These are phyloP conservation scores for Iris pallida DNA, from an alignment of 116 monocot species.

Conservation along the genomic window DNA sequence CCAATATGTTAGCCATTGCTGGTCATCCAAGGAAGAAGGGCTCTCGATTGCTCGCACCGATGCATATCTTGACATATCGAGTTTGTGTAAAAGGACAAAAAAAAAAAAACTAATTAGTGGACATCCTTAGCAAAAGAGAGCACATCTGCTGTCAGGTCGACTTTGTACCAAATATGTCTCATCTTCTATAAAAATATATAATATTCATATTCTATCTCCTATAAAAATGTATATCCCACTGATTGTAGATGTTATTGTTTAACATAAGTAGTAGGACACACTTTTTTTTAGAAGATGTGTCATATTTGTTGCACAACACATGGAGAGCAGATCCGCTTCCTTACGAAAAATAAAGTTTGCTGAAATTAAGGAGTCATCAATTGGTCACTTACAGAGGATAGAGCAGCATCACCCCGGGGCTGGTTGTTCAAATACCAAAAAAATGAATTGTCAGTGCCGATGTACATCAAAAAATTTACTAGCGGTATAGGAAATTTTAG, in stretches of 20 bases:
- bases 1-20: slow-evolving; percentile 97
- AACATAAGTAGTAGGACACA: no score
- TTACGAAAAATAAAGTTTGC: background rate
- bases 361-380: background rate
- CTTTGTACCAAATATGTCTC: no score
- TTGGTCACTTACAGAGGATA: slow-evolving; percentile 71
- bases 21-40: slow-evolving; percentile 72
- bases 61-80: slow-evolving; percentile 45
- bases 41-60: slow-evolving; percentile 84
- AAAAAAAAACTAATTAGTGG: background rate
- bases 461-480: background rate
- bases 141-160: no score
- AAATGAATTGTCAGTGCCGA: background rate
- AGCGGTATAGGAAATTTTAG: no score
- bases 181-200: no score
- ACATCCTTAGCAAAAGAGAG: background rate
- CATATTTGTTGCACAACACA: no score
- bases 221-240: no score
- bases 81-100: background rate
- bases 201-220: no score
- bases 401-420: slow-evolving; percentile 70
- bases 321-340: no score
- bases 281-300: no score
- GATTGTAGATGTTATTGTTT: no score
- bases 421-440: slow-evolving; percentile 12